Percentiles rank a stretch among this genome's conserved stretches.
phyloP scores from a whole-genome alignment of 768 basidiomycete species.

The Leccinum subgranulosum region DNA sequence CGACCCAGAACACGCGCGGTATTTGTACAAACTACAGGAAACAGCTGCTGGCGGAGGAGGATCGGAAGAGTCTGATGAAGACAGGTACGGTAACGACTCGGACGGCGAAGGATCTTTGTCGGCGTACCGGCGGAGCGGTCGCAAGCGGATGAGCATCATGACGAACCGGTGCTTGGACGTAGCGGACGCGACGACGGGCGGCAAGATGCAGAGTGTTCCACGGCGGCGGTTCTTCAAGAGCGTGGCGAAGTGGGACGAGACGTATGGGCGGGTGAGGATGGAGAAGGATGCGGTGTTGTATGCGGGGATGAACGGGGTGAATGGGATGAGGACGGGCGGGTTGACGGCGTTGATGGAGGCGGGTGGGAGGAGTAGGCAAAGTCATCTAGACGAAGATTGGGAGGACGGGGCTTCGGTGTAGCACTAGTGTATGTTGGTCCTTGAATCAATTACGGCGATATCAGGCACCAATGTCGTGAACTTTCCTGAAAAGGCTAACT shows the following conservation, averaged over 20 bases:
- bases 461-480: neutral
- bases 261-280: constrained; percentile 21
- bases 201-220: constrained; percentile 12
- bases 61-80: constrained; percentile 48
- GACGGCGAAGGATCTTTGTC: constrained; percentile 38
- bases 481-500: constrained; percentile 3
- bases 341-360: constrained; percentile 25
- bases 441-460: neutral
- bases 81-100: constrained; percentile 42
- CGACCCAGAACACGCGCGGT: constrained; percentile 61
- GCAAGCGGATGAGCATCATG: constrained; percentile 66
- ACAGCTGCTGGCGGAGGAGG: constrained; percentile 34
- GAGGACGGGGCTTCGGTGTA: constrained; percentile 29
- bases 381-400: constrained; percentile 28
- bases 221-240: constrained; percentile 62
- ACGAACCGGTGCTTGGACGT: constrained; percentile 58
- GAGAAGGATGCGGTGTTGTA: constrained; percentile 25
- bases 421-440: neutral
- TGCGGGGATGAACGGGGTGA: constrained; percentile 2
- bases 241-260: constrained; percentile 35
- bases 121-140: constrained; percentile 31
- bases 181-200: constrained; percentile 29
- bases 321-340: constrained; percentile 11
- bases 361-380: constrained; percentile 18
- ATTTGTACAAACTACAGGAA: constrained; percentile 59